Evolutionary conservation across 2,329 filamentous ascomycete species (phyloP), one percentile per base, ranked within the genome.

Genomic region (Acrodontium crateriforme): DNA sequence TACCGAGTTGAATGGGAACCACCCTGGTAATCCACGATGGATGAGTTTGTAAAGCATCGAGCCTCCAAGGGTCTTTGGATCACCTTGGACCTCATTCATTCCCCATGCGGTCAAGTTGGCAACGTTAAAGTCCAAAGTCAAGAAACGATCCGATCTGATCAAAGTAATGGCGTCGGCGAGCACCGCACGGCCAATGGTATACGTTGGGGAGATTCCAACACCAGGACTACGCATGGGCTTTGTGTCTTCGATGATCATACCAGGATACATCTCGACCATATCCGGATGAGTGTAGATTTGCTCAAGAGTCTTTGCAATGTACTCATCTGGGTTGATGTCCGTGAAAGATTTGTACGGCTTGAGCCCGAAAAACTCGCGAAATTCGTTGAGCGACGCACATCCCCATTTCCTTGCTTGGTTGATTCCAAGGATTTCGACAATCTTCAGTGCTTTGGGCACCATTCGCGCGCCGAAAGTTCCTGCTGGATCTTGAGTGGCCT

Each of bases 381-480:
- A 91, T 58, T 89, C 82, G 46, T 91, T 91, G 35, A 91, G 60
- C 0, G 77, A 75, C 0, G 77, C 76, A 6, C 83, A 56, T 35
- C 83, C 76, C 82, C 82, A 91, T 30, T 68, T 66, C 24, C 82
- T 67, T 3, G 77, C 71, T 36, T 84, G 79, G 25, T 81, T 63
- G 32, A 91, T 89, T 23, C 80, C 81, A 5, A 89, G 61, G 18
- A 89, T 78, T 51, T 89, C 81, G 10, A 89, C 69, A 1, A 75
- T 71, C 38, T 74, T 71, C 63, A 91, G 69, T 16, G 76, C 68
- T 13, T 70, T 65, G 0, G 83, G 82, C 0, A 87, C 76, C 34
- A 81, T 79, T 9, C 73, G 72, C 0, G 65, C 62, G 2, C 66
- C 65, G 39, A 68, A 69, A 0, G 14, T 29, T 23, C 65, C 64